A percentile compares a stretch with the other conserved stretches of the same genome.
These are phyloP conservation scores for Nicotiana noctiflora DNA, from an alignment of 257 asterid species.

Conservation along the genomic window DNA sequence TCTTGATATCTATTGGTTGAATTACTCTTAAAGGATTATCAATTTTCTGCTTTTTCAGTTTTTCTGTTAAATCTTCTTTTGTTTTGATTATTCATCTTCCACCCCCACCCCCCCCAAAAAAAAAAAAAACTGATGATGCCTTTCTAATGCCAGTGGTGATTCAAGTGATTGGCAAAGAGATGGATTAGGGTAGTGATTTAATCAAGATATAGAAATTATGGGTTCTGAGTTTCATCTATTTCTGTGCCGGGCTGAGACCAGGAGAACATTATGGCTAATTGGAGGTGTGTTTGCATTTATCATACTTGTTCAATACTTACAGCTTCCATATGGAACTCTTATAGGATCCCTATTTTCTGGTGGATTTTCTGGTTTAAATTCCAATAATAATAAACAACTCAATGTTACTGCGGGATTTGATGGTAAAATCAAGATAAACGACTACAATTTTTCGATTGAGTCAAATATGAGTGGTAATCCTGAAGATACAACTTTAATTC, in stretches of 20 bases:
- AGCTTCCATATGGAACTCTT: conserved; percentile 52
- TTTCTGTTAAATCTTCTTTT: neutral
- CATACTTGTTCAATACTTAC: conserved; percentile 42
- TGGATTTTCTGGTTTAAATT: conserved; percentile 14
- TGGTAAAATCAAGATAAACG: neutral
- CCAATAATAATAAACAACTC: neutral
- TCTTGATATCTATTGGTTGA: neutral
- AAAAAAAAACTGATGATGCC: too few species aligned
- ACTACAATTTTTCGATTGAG: neutral
- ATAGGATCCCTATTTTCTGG: conserved; percentile 27
- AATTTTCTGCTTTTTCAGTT: neutral
- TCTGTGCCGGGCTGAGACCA: conserved; percentile 21
- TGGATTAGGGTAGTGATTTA: neutral
- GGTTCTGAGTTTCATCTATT: neutral
- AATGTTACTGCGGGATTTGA: conserved; percentile 7
- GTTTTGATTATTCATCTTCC: neutral
- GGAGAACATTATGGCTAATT: conserved; percentile 40
- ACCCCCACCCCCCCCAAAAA: too few species aligned
- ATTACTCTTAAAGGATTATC: neutral
- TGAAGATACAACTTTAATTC: conserved; percentile 3
- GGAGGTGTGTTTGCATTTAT: conserved; percentile 40
- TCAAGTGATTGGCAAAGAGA: too few species aligned
- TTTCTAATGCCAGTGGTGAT: neutral
- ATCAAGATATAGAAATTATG: neutral
- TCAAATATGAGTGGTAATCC: neutral